Conservation (phyloP, 2,329 filamentous ascomycete species). For the Aspergillus ruber region DNA sequence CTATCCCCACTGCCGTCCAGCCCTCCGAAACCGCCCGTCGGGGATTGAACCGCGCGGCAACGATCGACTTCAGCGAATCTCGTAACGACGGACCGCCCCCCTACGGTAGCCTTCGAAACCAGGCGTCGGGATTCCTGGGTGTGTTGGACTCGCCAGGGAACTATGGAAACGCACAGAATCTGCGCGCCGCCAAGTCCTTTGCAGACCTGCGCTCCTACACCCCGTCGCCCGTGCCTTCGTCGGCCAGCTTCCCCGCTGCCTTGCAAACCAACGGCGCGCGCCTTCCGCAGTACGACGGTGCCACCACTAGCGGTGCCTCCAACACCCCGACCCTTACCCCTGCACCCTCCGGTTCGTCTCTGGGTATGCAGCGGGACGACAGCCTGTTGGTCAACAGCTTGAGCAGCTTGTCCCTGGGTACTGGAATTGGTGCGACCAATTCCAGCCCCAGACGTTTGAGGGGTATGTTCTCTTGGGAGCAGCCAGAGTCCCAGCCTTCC, state of each 20-base stretch:
- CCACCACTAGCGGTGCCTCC: slow-evolving; percentile 51
- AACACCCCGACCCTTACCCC: slow-evolving; percentile 63
- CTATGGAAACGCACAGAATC: slow-evolving; percentile 65
- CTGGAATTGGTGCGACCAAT: slow-evolving; percentile 39
- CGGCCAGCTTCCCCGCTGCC: slow-evolving; percentile 73
- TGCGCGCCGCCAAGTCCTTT: slow-evolving; percentile 92
- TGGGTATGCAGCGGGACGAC: slow-evolving; percentile 50
- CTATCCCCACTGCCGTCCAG: slow-evolving; percentile 58
- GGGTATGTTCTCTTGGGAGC: slow-evolving; percentile 57
- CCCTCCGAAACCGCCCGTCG: slow-evolving; percentile 72
- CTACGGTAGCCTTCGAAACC: slow-evolving; percentile 66
- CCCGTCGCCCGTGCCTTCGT: slow-evolving; percentile 83
- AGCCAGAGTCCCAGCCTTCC: slow-evolving; percentile 40
- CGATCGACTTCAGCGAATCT: slow-evolving; percentile 87
- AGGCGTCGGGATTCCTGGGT: slow-evolving; percentile 75
- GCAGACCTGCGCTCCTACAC: slow-evolving; percentile 93
- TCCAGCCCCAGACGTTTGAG: slow-evolving; percentile 54
- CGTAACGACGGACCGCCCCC: slow-evolving; percentile 65
- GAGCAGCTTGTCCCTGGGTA: slow-evolving; percentile 53
- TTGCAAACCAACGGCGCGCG: slow-evolving; percentile 58
- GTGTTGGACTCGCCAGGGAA: slow-evolving; percentile 70
- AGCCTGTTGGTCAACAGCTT: slow-evolving; percentile 58
- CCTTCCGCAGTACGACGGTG: slow-evolving; percentile 52
- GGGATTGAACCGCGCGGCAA: slow-evolving; percentile 86
- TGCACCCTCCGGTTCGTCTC: slow-evolving; percentile 45